Conservation (phyloP, 345 rosid species). For the Linum tenue region DNA sequence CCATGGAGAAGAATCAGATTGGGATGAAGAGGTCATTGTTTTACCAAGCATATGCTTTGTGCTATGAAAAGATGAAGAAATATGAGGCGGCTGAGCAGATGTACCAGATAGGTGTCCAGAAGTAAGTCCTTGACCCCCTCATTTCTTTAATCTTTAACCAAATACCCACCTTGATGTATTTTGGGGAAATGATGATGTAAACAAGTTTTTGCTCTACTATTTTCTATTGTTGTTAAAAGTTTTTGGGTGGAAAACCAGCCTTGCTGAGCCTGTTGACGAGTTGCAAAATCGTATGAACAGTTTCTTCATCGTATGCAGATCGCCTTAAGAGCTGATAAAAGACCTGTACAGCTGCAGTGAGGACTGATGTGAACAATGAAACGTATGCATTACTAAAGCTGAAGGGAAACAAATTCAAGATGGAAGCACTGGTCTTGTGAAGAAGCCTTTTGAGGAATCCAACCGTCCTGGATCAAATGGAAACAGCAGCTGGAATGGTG, state of each 20-base stretch:
- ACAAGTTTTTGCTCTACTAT: background rate
- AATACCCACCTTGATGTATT: no score
- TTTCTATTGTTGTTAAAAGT: background rate
- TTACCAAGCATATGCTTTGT: no score
- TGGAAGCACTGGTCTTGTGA: constrained; percentile 14
- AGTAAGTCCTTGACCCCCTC: no score
- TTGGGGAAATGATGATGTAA: no score
- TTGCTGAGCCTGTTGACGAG: constrained; percentile 81
- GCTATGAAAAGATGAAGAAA: no score
- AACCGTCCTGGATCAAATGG: constrained; percentile 23
- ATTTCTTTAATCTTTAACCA: no score
- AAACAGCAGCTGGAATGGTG: constrained; percentile 21
- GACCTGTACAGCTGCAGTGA: constrained; percentile 20
- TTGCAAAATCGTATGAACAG: constrained; percentile 71
- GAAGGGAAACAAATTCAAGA: constrained; percentile 6
- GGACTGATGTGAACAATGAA: constrained; percentile 24
- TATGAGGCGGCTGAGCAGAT: no score
- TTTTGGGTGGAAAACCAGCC: constrained; percentile 32
- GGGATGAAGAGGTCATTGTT: no score
- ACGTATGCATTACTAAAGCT: constrained; percentile 11
- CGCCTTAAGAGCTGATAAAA: constrained; percentile 33
- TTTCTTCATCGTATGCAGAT: constrained; percentile 70
- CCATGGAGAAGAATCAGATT: no score
- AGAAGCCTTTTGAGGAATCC: constrained; percentile 17
- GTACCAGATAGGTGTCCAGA: no score